Base-by-base conservation (phyloP, 192 early-diverging fungal genomes). In the Backusella australiensis region DNA sequence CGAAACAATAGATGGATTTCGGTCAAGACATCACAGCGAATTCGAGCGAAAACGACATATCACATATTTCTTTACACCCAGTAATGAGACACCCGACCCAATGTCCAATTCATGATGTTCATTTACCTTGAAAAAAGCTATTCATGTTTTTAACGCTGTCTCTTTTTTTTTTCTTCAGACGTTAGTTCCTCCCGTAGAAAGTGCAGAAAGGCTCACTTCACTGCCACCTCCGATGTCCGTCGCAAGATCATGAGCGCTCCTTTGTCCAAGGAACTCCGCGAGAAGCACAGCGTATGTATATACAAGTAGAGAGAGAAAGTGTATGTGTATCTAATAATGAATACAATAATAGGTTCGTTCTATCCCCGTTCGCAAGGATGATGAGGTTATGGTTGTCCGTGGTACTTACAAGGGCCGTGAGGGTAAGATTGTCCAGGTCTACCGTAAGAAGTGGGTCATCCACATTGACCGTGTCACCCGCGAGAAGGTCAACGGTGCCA, bases 191-290 rank as follows among this genome's bases (percentile, higher is more conserved):
- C 94, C 80, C 85, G 92, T 86, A 89, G 96, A 86, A 96, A 96
- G 91, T 89, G 88, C 87, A 92, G 97, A 87, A 97, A 96, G 93
- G 97, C 97, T 80, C 98, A 99, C 93, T 98, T 99, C 91, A 86
- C 94, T 78, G 98, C 97, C 76, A 94, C 97, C 69, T 97, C 96
- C 77, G 87, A 91, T 88, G 86, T 94, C 84, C 93, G 97, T 80
- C 91, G 96, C 85, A 94, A 93, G 90, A 96, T 99, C 87, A 96
- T 99, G 97, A 92, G 91, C 78, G 93, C 98, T 80, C 81, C 91
- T 82, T 92, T 99, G 86, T 94, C 94, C 85, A 99, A 99, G 96
- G 98, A 99, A 82, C 92, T 99, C 84, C 89, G 94, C 78, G 94
- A 96, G 84, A 96, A 98, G 92, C 88, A 99, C 94, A 88, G 93